Base-by-base conservation (phyloP, 345 rosid species). In the Arabidopsis suecica region DNA sequence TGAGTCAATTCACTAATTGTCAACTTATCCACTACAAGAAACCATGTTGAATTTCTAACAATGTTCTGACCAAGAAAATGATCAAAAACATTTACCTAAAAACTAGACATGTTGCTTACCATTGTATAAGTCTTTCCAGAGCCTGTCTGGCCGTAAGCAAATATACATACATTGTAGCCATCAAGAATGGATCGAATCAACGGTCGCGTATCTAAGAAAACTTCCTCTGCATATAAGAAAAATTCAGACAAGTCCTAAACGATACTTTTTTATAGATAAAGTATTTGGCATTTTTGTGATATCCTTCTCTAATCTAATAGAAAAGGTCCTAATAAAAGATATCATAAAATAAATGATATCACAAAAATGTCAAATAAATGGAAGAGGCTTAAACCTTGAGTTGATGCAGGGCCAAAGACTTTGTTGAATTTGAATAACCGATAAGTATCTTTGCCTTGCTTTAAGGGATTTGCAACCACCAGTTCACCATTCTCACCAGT, bases 71-170 rank as follows among this genome's bases (percentile, higher is more conserved):
- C 32, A 28, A 28, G 0, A 4, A 28, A 28, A 28, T 28, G 32
- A 2, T 28, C 32, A 28, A 28, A 28, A 28, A 28, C 30, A 28
- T 28, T 28, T 28, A 28, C 32, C 32, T 2, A 28, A 28, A 28
- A 28, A 69, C 2, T 5, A 54, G 2, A 3, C 69, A 41, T 58
- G 47, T 47, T 48, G 22, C 75, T 23, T 74, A 90, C 98, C 98
- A 93, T 93, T 25, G 96, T 93, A 66, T 90, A 90, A 53, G 97
- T 93, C 83, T 93, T 93, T 60, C 97, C 97, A 0, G 97, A 93
- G 20, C 97, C 97, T 22, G 94, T 92, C 77, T 92, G 97, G 68
- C 97, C 97, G 69, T 92, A 92, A 12, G 97, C 97, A 83, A 92
- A 90, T 70, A 92, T 90, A 61, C 96, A 92, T 23, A 92, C 97